These are phyloP conservation scores for Trifolium dubium DNA, from an alignment of 306 rosid species.

Conservation along the genomic window DNA sequence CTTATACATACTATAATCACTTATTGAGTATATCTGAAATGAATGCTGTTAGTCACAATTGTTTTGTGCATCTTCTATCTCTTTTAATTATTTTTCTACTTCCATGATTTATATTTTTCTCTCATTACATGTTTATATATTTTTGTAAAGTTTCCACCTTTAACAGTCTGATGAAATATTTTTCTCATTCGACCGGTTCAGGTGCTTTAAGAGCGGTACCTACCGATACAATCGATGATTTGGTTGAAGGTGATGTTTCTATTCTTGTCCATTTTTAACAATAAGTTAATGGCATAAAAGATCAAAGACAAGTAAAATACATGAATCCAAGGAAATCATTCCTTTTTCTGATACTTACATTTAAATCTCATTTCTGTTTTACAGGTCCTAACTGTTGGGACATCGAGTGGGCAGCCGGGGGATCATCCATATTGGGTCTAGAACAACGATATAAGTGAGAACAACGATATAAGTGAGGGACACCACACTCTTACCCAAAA, in stretches of 20 bases:
- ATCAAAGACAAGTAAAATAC: not conserved
- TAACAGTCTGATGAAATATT: not conserved
- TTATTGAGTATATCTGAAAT: too few species aligned
- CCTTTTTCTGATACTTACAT: not conserved
- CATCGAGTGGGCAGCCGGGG: too few species aligned
- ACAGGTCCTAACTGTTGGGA: constrained; percentile 24
- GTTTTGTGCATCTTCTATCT: too few species aligned
- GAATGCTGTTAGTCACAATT: too few species aligned
- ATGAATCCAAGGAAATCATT: not conserved
- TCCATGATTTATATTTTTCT: too few species aligned
- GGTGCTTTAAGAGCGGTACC: constrained; percentile 7
- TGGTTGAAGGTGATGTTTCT: constrained; percentile 10
- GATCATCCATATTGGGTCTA: too few species aligned
- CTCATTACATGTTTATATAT: too few species aligned
- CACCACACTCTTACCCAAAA: too few species aligned
- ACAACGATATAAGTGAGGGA: too few species aligned
- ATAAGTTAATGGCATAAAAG: not conserved
- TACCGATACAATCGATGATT: not conserved
- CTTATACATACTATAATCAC: too few species aligned
- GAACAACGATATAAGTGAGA: too few species aligned
- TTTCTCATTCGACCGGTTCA: not conserved
- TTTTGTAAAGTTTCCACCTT: not conserved
- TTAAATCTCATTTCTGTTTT: not conserved
- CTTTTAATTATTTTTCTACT: too few species aligned
- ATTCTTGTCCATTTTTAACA: not conserved